phyloP scores from a whole-genome alignment of 768 basidiomycete genomes.

The Mycena polygramma region DNA sequence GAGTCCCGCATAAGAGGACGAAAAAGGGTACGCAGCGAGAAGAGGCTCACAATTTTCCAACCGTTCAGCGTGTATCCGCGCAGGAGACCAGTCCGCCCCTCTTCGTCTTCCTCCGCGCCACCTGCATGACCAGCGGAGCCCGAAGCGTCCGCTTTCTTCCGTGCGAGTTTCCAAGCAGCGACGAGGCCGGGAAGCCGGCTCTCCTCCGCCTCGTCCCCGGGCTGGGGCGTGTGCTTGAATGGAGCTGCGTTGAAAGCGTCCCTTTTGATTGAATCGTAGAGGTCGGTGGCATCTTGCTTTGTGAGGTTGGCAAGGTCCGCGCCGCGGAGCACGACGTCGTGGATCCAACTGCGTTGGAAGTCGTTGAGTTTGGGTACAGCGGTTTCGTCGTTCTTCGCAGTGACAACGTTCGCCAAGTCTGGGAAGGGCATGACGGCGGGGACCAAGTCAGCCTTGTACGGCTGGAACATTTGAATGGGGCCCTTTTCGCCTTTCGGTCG shows the following conservation, averaged over 20 bases:
- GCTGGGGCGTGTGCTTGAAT: constrained; percentile 19
- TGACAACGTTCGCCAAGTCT: not conserved
- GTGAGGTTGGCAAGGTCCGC: not conserved
- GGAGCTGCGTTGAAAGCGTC: constrained; percentile 22
- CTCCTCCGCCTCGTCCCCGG: constrained; percentile 14
- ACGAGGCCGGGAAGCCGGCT: constrained; percentile 5
- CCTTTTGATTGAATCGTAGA: constrained; percentile 16
- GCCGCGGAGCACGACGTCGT: constrained; percentile 18
- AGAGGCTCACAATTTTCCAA: not conserved
- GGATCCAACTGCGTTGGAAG: constrained; percentile 21
- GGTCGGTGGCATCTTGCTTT: not conserved
- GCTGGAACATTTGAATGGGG: constrained; percentile 25
- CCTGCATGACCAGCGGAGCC: not conserved
- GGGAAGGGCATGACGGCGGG: constrained; percentile 33
- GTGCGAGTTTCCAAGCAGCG: constrained; percentile 15
- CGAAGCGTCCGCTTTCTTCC: not conserved
- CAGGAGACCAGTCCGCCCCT: not conserved
- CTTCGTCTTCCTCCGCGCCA: constrained; percentile 14
- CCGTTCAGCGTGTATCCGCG: constrained; percentile 24
- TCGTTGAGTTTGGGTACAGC: constrained; percentile 25
- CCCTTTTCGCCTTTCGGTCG: not conserved
- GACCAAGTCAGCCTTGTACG: constrained; percentile 10
- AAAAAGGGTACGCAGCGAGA: not conserved
- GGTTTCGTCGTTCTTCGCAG: not conserved
- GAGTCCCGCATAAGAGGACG: not conserved